Conservation (phyloP, 306 rosid species). For the Senna siamea region DNA sequence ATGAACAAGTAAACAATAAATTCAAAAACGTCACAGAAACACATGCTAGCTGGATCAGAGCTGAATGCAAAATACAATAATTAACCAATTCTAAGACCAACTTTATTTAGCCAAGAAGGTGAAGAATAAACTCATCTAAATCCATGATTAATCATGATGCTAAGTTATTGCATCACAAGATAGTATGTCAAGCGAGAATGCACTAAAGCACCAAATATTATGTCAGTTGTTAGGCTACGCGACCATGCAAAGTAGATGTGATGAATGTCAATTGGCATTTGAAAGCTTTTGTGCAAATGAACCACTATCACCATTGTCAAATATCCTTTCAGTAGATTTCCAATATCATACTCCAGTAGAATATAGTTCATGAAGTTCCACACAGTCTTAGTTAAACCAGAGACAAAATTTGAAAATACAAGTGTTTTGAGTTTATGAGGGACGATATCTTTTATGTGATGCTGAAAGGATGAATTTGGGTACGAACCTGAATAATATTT, state of each 20-base stretch:
- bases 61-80: conserved; percentile 13
- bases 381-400: no score
- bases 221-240: not conserved
- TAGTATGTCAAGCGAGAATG: conserved; percentile 2
- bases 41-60: not conserved
- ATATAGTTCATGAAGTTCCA: not conserved
- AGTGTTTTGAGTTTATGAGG: not conserved
- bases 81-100: conserved; percentile 13
- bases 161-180: no score
- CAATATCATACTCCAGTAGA: not conserved
- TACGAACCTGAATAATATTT: conserved; percentile 84
- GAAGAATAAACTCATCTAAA: not conserved
- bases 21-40: not conserved
- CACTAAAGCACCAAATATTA: not conserved
- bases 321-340: not conserved
- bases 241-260: not conserved
- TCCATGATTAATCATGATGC: no score
- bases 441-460: conserved; percentile 1
- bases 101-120: not conserved
- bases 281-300: not conserved
- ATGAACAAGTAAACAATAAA: conserved; percentile 23
- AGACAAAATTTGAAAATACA: no score
- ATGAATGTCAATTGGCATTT: conserved; percentile 5
- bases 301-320: not conserved
- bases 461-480: not conserved